Evolutionary conservation across 1,284 basidiomycete genomes (phyloP).

Genomic region (Rhodotorula sp.): DNA sequence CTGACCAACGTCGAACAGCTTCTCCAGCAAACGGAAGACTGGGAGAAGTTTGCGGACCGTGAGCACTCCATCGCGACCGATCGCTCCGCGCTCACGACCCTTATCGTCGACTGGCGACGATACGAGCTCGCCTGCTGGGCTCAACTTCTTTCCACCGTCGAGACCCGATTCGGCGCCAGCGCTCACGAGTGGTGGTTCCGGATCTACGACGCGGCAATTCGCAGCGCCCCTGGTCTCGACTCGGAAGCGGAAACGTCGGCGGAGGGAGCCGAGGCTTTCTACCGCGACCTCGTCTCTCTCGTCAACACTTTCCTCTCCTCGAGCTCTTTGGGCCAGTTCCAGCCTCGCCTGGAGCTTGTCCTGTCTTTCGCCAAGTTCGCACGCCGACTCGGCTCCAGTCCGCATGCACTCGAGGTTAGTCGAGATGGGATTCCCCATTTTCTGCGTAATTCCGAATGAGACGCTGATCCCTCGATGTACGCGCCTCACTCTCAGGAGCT

Average conservation of each 20-base stretch:
- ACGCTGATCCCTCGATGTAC: slow-evolving; percentile 12
- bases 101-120: slow-evolving; percentile 88
- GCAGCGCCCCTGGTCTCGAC: slow-evolving; percentile 56
- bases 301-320: slow-evolving; percentile 75
- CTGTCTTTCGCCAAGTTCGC: slow-evolving; percentile 60
- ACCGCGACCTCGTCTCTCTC: slow-evolving; percentile 70
- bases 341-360: slow-evolving; percentile 67
- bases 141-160: slow-evolving; percentile 71
- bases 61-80: slow-evolving; percentile 74
- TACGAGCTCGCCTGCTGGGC: slow-evolving; percentile 88
- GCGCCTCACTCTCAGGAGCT: slow-evolving; percentile 10
- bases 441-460: slow-evolving; percentile 42
- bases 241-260: slow-evolving; percentile 53
- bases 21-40: slow-evolving; percentile 85
- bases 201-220: slow-evolving; percentile 76
- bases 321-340: slow-evolving; percentile 81
- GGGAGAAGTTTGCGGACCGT: slow-evolving; percentile 90
- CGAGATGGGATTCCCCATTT: slow-evolving; percentile 50
- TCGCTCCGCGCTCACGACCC: slow-evolving; percentile 64
- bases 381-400: slow-evolving; percentile 8
- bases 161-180: slow-evolving; percentile 59
- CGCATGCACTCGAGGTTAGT: slow-evolving; percentile 20
- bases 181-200: slow-evolving; percentile 89
- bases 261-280: slow-evolving; percentile 15
- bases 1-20: slow-evolving; percentile 83